phyloP scores from a whole-genome alignment of 768 basidiomycete species.

The Trametes villosa region DNA sequence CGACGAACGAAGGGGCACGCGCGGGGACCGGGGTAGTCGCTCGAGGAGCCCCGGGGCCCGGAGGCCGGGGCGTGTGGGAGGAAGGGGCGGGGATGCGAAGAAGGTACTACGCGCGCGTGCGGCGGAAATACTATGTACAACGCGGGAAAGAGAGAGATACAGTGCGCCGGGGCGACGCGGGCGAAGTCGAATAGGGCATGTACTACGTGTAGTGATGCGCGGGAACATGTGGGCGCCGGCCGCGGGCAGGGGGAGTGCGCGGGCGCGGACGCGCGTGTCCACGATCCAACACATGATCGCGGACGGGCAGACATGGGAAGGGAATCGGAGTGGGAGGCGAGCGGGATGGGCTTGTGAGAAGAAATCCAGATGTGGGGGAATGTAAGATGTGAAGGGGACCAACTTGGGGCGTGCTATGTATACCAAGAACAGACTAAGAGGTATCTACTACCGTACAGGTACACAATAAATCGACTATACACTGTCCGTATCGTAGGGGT shows the following conservation, averaged over 20 bases:
- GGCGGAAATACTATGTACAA: conserved; percentile 21
- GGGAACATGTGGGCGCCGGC: background rate
- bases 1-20: background rate
- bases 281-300: no score
- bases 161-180: conserved; percentile 4
- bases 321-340: background rate
- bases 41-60: background rate
- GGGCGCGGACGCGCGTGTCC: background rate
- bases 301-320: background rate
- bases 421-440: conserved; percentile 24
- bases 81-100: background rate
- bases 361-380: background rate
- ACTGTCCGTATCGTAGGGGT: conserved; percentile 22
- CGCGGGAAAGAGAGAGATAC: conserved; percentile 8
- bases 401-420: conserved; percentile 21
- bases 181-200: conserved; percentile 17
- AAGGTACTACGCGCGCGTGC: conserved; percentile 13
- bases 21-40: background rate
- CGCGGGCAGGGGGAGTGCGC: background rate
- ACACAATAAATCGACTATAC: conserved; percentile 27
- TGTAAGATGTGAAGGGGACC: background rate
- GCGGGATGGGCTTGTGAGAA: background rate
- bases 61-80: conserved; percentile 1
- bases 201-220: conserved; percentile 16
- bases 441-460: conserved; percentile 26